Base-by-base conservation (phyloP, 352 stramenopile genomes). In the Plasmopara viticola region DNA sequence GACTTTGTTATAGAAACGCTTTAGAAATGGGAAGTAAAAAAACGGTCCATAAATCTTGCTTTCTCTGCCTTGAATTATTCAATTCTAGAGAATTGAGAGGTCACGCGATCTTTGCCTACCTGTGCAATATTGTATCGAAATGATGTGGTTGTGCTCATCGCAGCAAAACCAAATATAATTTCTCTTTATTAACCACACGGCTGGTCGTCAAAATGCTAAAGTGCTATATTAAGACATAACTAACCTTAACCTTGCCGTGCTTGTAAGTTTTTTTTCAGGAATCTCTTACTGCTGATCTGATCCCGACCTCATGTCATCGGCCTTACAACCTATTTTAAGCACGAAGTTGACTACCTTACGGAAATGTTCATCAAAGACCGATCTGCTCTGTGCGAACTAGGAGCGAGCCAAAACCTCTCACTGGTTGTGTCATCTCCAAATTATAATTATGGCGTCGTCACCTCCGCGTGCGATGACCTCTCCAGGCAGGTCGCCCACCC, bases 401-500 rank as follows among this genome's bases (percentile, higher is more conserved):
- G 34, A 57, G 9, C 50, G 17, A 51, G n/a, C 10, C 31, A 35
- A 25, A 25, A 25, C 1, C 20, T 3, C 3, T 25, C 3, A 25
- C 20, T 25, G 20, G 3, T 25, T 25, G 1, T 25, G 3, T 1
- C 20, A 25, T 25, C 20, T 6, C 2, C 1, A 46, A 28, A 38
- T 29, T 37, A 15, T 28, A 47, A 15, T n/a, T 13, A 66, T 48
- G 44, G 59, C 64, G 41, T 68, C 68, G n/a, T 77, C 70, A 28
- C 70, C 70, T 48, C 48, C 48, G n/a, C 52, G 68, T 31, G 62
- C 42, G 0, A 30, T 41, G 29, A 64, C 58, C 18, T 81, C 70
- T 38, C 70, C 70, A 12, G 39, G 49, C 56, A 82, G 78, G 58
- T 64, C 25, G 7, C 62, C 44, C 6, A 35, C 31, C 4, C 31